Conservation (phyloP, 371 early-diverging fungal genomes). For the Blakeslea trispora region DNA sequence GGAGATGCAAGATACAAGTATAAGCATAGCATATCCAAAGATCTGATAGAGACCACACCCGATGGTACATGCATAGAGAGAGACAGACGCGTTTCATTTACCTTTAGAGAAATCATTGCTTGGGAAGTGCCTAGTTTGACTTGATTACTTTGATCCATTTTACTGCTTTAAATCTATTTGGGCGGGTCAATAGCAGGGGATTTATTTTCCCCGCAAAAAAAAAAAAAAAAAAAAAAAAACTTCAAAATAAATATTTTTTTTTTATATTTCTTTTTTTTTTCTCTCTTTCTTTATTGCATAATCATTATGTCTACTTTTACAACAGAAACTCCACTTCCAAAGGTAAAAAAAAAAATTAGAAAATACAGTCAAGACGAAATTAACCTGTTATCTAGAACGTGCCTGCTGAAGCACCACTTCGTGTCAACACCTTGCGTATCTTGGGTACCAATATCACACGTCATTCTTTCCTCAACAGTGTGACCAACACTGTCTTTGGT, state of each 20-base stretch:
- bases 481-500: slow-evolving; percentile 36
- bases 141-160: too few relatives aligned
- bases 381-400: background rate
- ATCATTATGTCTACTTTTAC: background rate
- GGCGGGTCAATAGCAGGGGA: too few relatives aligned
- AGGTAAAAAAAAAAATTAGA: background rate
- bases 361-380: too few relatives aligned
- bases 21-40: slow-evolving; percentile 72
- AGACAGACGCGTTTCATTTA: slow-evolving; percentile 46
- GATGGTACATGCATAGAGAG: slow-evolving; percentile 33
- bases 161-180: too few relatives aligned
- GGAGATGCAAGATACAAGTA: slow-evolving; percentile 62
- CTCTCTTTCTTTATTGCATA: background rate
- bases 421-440: slow-evolving; percentile 41
- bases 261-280: background rate
- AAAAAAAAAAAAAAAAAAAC: too few relatives aligned
- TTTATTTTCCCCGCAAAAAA: too few relatives aligned
- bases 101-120: slow-evolving; percentile 44
- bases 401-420: slow-evolving; percentile 44
- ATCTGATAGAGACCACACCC: slow-evolving; percentile 44
- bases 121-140: slow-evolving; percentile 18
- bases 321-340: background rate
- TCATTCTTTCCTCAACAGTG: slow-evolving; percentile 43
- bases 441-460: slow-evolving; percentile 42
- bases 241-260: background rate